A percentile compares a stretch with the other conserved stretches of the same genome.
Conservation (phyloP, 2,329 filamentous ascomycete species). For the Chaetomium sp. region DNA sequence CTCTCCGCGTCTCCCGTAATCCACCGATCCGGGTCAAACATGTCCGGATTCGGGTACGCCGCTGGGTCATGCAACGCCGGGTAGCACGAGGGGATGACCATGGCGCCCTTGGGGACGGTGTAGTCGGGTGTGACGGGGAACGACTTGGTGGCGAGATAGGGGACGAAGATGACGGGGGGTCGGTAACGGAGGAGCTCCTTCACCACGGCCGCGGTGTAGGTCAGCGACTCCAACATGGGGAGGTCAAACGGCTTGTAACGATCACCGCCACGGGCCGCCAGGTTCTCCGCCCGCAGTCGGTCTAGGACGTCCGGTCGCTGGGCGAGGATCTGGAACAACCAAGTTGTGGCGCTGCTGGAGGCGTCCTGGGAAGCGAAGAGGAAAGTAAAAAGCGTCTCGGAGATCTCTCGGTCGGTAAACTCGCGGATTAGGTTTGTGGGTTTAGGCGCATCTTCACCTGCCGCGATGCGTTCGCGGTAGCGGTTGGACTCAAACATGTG, state of each 20-base stretch:
- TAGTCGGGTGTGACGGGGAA: constrained; percentile 85
- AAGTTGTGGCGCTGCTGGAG: constrained; percentile 86
- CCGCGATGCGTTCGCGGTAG: constrained; percentile 66
- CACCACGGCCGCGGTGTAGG: constrained; percentile 86
- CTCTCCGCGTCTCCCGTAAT: constrained; percentile 83
- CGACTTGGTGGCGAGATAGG: constrained; percentile 87
- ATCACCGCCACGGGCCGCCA: constrained; percentile 51
- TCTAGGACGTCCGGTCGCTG: constrained; percentile 86
- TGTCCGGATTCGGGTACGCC: constrained; percentile 82
- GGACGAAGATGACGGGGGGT: constrained; percentile 94
- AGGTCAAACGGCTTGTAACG: constrained; percentile 59
- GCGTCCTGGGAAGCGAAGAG: constrained; percentile 96
- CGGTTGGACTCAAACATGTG: constrained; percentile 77
- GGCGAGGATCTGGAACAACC: constrained; percentile 91
- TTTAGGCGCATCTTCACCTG: constrained; percentile 72
- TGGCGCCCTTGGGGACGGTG: constrained; percentile 87
- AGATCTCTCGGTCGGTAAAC: constrained; percentile 86
- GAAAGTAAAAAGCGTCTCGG: constrained; percentile 92
- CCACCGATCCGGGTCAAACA: constrained; percentile 86
- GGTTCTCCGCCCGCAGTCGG: constrained; percentile 86
- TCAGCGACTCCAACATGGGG: constrained; percentile 81
- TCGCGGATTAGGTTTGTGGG: constrained; percentile 74
- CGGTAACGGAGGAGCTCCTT: constrained; percentile 88
- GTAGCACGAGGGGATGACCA: constrained; percentile 90
- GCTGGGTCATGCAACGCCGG: constrained; percentile 87